Conservation (phyloP, 2,329 filamentous ascomycete species). For the Trichothecium sympodiale region DNA sequence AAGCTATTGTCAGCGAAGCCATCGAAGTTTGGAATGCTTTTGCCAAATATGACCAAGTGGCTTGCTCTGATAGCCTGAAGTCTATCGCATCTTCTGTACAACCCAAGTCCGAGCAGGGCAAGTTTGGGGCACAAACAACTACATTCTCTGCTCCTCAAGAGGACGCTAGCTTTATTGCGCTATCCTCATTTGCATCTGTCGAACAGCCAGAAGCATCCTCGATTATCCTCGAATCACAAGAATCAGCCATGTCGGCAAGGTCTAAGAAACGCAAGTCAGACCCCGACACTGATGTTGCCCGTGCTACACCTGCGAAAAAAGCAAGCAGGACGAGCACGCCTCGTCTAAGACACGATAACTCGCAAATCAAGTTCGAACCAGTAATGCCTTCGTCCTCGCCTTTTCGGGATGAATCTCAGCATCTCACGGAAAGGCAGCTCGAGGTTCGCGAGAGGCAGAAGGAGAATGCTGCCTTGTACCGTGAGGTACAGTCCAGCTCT, state of each 20-base stretch:
- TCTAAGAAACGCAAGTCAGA: slow-evolving; percentile 15
- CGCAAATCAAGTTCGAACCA: slow-evolving; percentile 65
- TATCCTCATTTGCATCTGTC: slow-evolving; percentile 18
- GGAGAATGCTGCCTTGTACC: slow-evolving; percentile 55
- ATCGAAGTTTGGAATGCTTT: slow-evolving; percentile 56
- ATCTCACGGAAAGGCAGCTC: slow-evolving; percentile 67
- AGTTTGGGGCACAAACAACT: slow-evolving; percentile 25
- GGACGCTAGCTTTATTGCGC: slow-evolving; percentile 23
- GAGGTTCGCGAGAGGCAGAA: slow-evolving; percentile 67
- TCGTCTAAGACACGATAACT: slow-evolving; percentile 65
- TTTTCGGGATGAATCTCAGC: slow-evolving; percentile 52
- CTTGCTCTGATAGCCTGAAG: slow-evolving; percentile 56
- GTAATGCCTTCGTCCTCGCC: slow-evolving; percentile 48
- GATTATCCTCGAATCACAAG: slow-evolving; percentile 3
- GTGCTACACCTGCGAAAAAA: neutral
- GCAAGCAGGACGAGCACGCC: slow-evolving; percentile 26
- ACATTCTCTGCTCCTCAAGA: slow-evolving; percentile 33
- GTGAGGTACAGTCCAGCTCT: slow-evolving; percentile 50
- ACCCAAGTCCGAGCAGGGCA: slow-evolving; percentile 36
- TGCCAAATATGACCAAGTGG: slow-evolving; percentile 50
- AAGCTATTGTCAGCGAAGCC: slow-evolving; percentile 38
- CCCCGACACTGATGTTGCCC: neutral
- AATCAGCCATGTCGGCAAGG: slow-evolving; percentile 11
- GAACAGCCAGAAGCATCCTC: slow-evolving; percentile 8
- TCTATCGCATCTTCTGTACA: slow-evolving; percentile 49